Evolutionary conservation across 2,329 filamentous ascomycete species (phyloP).

Genomic region (Cladorrhinum sp.): DNA sequence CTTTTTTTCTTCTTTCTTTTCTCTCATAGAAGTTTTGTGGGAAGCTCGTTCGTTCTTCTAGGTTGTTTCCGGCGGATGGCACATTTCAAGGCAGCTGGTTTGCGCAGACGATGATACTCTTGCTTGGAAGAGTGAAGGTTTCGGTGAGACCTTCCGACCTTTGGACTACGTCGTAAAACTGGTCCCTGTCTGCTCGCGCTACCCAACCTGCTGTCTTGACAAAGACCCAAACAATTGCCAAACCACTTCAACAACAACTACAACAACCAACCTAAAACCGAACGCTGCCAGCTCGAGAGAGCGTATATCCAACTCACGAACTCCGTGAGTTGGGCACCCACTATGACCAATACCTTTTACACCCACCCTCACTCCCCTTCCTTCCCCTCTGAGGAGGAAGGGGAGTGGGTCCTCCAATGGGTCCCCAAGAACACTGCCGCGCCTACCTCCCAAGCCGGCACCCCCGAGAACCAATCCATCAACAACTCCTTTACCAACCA

Average conservation of each 20-base stretch:
- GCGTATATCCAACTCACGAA: slow-evolving; percentile 7
- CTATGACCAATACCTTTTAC: slow-evolving; percentile 3
- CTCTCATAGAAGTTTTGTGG: not conserved
- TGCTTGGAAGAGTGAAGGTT: not conserved
- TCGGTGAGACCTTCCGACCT: slow-evolving; percentile 14
- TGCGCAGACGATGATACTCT: not conserved
- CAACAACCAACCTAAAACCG: slow-evolving; percentile 1
- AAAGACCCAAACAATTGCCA: not conserved
- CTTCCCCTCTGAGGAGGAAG: slow-evolving; percentile 2
- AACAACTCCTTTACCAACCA: not conserved
- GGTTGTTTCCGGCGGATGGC: not conserved
- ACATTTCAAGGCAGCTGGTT: not conserved
- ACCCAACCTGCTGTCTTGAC: slow-evolving; percentile 4
- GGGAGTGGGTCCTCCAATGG: slow-evolving; percentile 5
- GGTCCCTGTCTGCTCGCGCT: slow-evolving; percentile 11
- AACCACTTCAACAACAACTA: slow-evolving; percentile 2
- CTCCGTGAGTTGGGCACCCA: slow-evolving; percentile 7
- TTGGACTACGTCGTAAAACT: slow-evolving; percentile 22
- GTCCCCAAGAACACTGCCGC: slow-evolving; percentile 4
- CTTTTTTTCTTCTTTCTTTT: not conserved
- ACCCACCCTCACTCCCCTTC: slow-evolving; percentile 7
- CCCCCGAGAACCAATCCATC: not conserved
- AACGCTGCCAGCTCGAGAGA: not conserved
- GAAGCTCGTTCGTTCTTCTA: not conserved
- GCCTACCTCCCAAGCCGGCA: slow-evolving; percentile 4